These are phyloP conservation scores for Citrullus colocynthis DNA, from an alignment of 306 rosid species.

Conservation along the genomic window DNA sequence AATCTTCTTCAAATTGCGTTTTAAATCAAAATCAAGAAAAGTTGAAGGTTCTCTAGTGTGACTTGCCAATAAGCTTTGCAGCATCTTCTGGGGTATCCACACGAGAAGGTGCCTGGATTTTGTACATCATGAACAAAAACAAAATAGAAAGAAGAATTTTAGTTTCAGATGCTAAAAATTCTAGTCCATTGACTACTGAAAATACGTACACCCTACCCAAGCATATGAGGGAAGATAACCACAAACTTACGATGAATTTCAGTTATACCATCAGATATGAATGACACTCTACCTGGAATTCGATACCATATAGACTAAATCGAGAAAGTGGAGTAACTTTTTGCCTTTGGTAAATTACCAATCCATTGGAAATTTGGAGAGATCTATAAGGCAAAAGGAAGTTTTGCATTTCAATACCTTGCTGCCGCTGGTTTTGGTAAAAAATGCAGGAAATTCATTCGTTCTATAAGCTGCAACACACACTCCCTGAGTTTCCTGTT, in stretches of 20 bases:
- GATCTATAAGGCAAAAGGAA: background rate
- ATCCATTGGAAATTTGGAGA: background rate
- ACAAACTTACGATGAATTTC: background rate
- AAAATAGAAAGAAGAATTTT: background rate
- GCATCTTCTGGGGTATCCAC: constrained; percentile 68
- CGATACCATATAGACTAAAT: background rate
- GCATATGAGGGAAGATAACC: background rate
- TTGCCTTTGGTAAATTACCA: background rate
- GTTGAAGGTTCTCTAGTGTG: background rate
- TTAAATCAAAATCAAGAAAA: background rate
- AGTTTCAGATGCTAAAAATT: background rate
- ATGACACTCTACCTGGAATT: background rate
- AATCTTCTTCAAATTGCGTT: background rate
- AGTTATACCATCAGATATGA: background rate
- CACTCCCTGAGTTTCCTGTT: constrained; percentile 87
- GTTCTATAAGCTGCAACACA: constrained; percentile 78
- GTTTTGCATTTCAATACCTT: constrained; percentile 36
- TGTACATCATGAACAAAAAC: constrained; percentile 13
- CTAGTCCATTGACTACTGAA: background rate
- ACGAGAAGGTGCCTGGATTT: constrained; percentile 61
- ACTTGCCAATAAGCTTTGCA: constrained; percentile 66
- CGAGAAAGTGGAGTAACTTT: background rate
- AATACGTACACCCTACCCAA: background rate
- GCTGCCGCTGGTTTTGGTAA: constrained; percentile 76
- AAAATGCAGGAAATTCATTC: constrained; percentile 89